Base-by-base conservation (phyloP, 2,329 filamentous ascomycete genomes). In the Thielaviopsis populi region DNA sequence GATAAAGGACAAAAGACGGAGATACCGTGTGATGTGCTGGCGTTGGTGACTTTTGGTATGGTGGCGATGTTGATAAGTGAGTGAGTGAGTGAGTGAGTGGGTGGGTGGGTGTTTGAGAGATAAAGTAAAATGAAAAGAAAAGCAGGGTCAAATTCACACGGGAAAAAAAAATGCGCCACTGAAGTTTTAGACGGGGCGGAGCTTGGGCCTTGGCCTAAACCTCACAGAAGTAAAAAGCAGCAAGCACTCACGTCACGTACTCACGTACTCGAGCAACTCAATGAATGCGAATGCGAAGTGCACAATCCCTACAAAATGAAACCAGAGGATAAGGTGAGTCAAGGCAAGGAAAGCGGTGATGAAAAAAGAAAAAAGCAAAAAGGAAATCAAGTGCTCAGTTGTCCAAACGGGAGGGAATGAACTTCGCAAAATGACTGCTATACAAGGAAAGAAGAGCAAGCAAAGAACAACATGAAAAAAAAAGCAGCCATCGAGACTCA, bases 101-200 rank as follows among this genome's bases (percentile, higher is more conserved):
- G n/a, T n/a, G n/a, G n/a, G 43, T 50, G 22, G 22, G 22, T 50
- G 46, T 50, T 56, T 56, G 53, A 56, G 53, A 56, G 53, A 33
- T 56, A 33, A 56, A 56, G 17, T 33, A 15, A 33, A 30, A 56
- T 37, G 53, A 33, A 56, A 3, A 56, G n/a, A 6, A 56, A 15
- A 56, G 53, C 24, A 56, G 24, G 30, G 17, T 8, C 17, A 30
- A 37, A n/a, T 30, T 56, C 15, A 37, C 24, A 33, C 33, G 53
- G 53, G 17, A 56, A 33, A 56, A 33, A 56, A 56, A 56, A 56
- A 56, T 56, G 27, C 53, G 53, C 53, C 53, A 56, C 53, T 33
- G 37, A 37, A 56, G 53, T 56, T 37, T 56, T 56, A 33, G 53
- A 56, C 53, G 53, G 53, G 53, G 53, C 30, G 27, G 53, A 56